phyloP scores from a whole-genome alignment of 768 basidiomycete species.

The Mycena leptocephala region DNA sequence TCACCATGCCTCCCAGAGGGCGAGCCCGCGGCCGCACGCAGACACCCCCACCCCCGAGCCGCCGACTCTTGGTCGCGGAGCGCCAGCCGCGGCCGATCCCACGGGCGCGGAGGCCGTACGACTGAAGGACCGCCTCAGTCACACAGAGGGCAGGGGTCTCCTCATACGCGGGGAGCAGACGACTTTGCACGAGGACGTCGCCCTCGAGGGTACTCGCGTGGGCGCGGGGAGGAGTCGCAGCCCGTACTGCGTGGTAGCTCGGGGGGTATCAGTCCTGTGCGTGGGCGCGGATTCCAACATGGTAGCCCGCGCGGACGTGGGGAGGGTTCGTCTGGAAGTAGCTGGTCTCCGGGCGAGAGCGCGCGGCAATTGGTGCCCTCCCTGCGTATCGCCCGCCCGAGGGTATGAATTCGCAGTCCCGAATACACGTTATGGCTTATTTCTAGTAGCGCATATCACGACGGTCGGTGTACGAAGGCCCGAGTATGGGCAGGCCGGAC shows the following conservation, averaged over 20 bases:
- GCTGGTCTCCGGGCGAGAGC: too few relatives aligned
- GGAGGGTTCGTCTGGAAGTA: background rate
- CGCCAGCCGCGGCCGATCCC: background rate
- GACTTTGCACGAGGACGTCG: background rate
- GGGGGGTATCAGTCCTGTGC: background rate
- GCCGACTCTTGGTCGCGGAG: background rate
- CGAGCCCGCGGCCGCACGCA: background rate
- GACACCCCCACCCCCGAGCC: background rate
- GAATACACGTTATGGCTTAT: background rate
- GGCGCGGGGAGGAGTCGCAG: background rate
- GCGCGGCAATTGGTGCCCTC: too few relatives aligned
- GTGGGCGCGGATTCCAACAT: background rate
- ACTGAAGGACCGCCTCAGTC: background rate
- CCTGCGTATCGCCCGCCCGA: background rate
- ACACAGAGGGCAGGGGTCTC: background rate
- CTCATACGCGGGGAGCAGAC: background rate
- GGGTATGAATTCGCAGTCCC: background rate
- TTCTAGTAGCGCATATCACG: conserved; percentile 41
- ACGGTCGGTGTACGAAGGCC: conserved; percentile 76
- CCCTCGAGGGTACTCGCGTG: background rate
- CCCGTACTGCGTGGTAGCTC: background rate
- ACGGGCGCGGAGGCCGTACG: background rate
- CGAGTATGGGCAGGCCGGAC: conserved; percentile 69
- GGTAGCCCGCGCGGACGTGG: background rate
- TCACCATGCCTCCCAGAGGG: background rate